Evolutionary conservation across 495 filamentous ascomycete species (phyloP).

Genomic region (Penicillium cataractarum): DNA sequence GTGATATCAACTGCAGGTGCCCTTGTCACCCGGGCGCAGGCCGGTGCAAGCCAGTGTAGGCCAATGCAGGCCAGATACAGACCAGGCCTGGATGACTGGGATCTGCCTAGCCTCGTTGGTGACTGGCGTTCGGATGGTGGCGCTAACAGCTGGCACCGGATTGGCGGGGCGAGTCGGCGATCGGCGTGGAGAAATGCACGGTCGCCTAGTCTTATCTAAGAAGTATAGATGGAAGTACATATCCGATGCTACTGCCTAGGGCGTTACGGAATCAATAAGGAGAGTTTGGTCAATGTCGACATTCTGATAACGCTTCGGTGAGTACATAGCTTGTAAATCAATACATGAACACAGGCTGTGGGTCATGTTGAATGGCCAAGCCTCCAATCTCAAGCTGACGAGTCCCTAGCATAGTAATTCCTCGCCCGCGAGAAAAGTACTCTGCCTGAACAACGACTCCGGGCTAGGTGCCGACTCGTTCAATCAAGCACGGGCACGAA

Average conservation of each 20-base stretch:
- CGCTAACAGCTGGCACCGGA: constrained; percentile 18
- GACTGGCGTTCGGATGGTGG: constrained; percentile 18
- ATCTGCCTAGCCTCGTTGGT: constrained; percentile 14
- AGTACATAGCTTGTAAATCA: background rate
- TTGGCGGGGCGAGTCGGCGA: constrained; percentile 18
- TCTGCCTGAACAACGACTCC: background rate
- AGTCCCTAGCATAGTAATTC: background rate
- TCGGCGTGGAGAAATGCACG: constrained; percentile 22
- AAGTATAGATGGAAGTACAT: background rate
- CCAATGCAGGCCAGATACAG: constrained; percentile 3
- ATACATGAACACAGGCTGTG: background rate
- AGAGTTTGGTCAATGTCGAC: background rate
- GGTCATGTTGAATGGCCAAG: constrained; percentile 19
- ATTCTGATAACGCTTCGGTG: background rate
- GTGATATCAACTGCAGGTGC: constrained; percentile 43
- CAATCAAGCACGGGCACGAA: background rate
- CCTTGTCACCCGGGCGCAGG: constrained; percentile 17
- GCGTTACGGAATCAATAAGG: background rate
- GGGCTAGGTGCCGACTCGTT: background rate
- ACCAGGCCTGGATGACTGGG: constrained; percentile 2
- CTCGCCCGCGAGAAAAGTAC: constrained; percentile 11
- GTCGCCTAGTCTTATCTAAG: background rate
- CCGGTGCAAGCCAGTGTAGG: background rate
- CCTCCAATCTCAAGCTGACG: background rate
- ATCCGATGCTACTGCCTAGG: background rate